phyloP scores from a whole-genome alignment of 371 early-diverging fungal species.

The Vairimorpha ceranae region DNA sequence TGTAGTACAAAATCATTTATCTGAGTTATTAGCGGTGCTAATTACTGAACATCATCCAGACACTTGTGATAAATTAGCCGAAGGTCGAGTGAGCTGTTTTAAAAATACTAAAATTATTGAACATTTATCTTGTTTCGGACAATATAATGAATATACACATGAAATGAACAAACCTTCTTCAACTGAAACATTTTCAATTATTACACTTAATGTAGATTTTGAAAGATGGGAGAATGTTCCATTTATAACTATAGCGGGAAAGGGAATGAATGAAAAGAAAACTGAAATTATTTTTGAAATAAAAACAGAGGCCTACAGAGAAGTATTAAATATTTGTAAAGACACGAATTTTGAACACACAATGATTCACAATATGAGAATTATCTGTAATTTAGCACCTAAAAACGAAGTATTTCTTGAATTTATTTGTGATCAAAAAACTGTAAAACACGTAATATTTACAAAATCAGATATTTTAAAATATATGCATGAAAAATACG shows the following conservation, averaged over 20 bases:
- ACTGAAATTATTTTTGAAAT: conserved; percentile 44
- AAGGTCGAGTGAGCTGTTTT: conserved; percentile 21
- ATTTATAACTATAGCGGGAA: conserved; percentile 54
- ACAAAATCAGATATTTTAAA: neutral
- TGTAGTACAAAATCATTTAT: conserved; percentile 92
- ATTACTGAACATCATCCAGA: conserved; percentile 48
- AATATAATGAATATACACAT: conserved; percentile 51
- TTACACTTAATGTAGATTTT: conserved; percentile 12
- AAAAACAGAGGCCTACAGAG: neutral
- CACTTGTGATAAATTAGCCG: conserved; percentile 8
- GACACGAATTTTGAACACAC: neutral
- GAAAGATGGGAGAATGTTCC: conserved; percentile 48
- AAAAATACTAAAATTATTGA: neutral
- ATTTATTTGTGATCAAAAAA: conserved; percentile 3
- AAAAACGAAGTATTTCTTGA: conserved; percentile 37
- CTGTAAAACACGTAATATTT: conserved; percentile 2
- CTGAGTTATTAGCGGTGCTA: conserved; percentile 78
- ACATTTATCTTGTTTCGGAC: conserved; percentile 45
- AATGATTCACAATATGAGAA: neutral
- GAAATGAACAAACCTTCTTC: conserved; percentile 36
- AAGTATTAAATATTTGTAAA: neutral
- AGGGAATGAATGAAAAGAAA: conserved; percentile 56
- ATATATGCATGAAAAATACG: conserved; percentile 20
- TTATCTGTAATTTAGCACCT: conserved; percentile 36
- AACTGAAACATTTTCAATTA: conserved; percentile 54